Base-by-base conservation (phyloP, 805 yeast genomes). In the Sungouiozyma intestinalis region DNA sequence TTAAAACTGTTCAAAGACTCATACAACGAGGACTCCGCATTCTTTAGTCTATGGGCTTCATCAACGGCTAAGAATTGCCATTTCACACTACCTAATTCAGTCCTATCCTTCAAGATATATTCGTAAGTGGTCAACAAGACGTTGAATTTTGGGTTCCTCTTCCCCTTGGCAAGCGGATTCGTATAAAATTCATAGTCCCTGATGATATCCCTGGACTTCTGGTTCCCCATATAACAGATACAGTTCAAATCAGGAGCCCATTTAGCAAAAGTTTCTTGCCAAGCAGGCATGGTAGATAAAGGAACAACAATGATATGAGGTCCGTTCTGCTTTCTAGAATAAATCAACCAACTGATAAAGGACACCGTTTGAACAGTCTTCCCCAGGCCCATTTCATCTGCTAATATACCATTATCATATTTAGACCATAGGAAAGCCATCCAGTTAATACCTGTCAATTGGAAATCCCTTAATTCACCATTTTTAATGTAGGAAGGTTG, bases 381-480 rank as follows among this genome's bases (percentile, higher is more conserved):
- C 48, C 98, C 98, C 42, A 92, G 72, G 42, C 98, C 98, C 98
- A 92, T 92, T 63, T 92, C 98, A 68, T 92, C 98, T 3, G 98
- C 98, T 35, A 92, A 68, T 40, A 92, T 92, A 43, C 98, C 97
- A 62, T 92, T 92, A 66, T 92, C 97, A 63, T 90, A 85, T 55
- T 97, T 76, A 3, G 95, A 85, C 98, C 98, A 92, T 47, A 92
- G 68, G 60, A 90, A 92, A 0, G 98, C 98, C 98, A 92, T 92
- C 99, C 99, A 92, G 34, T 92, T 92, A 48, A 92, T 73, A 43
- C 99, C 99, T 0, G 98, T 92, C 61, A 92, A 73, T 68, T 92
- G 99, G 74, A 92, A 92, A 66, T 92, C 98, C 61, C 98, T 77
- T 49, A 92, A 72, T 60, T 83, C 92, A 40, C 97, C 96, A 55